Base-by-base conservation (phyloP, 768 basidiomycete genomes). In the Mycena leptocephala region DNA sequence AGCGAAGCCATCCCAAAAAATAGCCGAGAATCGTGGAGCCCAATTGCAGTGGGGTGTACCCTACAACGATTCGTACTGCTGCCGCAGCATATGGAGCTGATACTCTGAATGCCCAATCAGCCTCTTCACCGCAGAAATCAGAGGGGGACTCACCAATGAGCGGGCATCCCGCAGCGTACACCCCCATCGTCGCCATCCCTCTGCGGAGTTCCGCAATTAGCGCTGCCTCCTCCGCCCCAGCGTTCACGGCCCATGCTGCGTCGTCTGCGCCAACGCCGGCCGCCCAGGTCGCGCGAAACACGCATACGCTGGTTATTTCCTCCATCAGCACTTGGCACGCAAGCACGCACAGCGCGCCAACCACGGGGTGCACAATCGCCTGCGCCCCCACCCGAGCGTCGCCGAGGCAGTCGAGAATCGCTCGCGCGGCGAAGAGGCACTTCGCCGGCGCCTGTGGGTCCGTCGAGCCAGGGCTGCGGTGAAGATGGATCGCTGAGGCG, bases 381-480 rank as follows among this genome's bases (percentile, higher is more conserved):
- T 56, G 66, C 6, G 22, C 33, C 5, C 51, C 16, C 9, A 14
- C 18, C 22, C 28, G 33, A 22, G 10, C 28, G 24, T 3, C 28
- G 39, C 55, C 43, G 61, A 79, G 65, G 41, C 30, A 53, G 22
- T 37, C 53, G 37, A 79, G 48, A 24, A 79, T 68, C 3, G 64
- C 48, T 10, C 75, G 70, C 35, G 79, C 76, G 24, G 78, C 70
- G 28, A 16, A 30, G 24, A 75, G 22, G 33, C 68, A 76, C n/a
- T 41, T 64, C 20, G 32, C 28, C 24, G 53, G 69, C 43, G 70
- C 70, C 20, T 32, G 26, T 6, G 69, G 2, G n/a, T 61, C 68
- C n/a, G 22, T 58, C 13, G 32, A 37, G 24, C 26, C 48, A 9
- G 14, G 26, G 32, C 5, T 16, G 10, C 61, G 74, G 51, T 76